Percentiles rank a stretch among this genome's conserved stretches.
Evolutionary conservation across 176 grass and related monocot genomes (phyloP).

Genomic region (Tuctoria greenei): DNA sequence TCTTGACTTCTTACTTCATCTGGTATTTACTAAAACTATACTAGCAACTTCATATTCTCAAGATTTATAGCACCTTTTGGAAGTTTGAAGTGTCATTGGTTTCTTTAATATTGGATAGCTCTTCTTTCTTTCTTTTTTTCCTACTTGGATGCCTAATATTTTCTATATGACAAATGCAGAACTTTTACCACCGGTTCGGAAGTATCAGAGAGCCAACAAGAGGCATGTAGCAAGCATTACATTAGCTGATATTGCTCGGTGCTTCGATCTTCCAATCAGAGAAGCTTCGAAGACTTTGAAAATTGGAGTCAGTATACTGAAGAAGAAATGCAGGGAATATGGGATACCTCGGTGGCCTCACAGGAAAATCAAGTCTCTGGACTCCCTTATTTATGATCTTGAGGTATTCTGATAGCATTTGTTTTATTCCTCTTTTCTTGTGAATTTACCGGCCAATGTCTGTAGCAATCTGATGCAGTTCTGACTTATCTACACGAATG

Average conservation of each 20-base stretch:
- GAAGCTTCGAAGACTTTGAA: conserved; percentile 61
- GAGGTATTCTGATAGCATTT: conserved; percentile 35
- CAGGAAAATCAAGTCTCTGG: conserved; percentile 68
- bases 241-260: conserved; percentile 50
- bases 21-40: no score
- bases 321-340: conserved; percentile 70
- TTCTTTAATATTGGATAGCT: not conserved
- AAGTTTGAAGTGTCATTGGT: not conserved
- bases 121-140: not conserved
- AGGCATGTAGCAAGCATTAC: conserved; percentile 61
- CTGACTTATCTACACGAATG: conserved; percentile 5
- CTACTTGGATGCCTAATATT: conserved; percentile 17
- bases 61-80: not conserved
- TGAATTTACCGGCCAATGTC: not conserved
- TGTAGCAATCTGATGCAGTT: not conserved
- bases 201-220: conserved; percentile 48
- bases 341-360: conserved; percentile 72
- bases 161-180: conserved; percentile 28
- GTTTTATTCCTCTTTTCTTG: not conserved
- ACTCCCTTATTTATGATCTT: conserved; percentile 54
- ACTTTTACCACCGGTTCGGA: conserved; percentile 26
- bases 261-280: conserved; percentile 66
- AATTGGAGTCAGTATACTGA: conserved; percentile 66
- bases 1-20: not conserved
- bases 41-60: not conserved